Evolutionary conservation across 2,329 filamentous ascomycete genomes (phyloP).

Genomic region (Coniochaeta pulveracea): DNA sequence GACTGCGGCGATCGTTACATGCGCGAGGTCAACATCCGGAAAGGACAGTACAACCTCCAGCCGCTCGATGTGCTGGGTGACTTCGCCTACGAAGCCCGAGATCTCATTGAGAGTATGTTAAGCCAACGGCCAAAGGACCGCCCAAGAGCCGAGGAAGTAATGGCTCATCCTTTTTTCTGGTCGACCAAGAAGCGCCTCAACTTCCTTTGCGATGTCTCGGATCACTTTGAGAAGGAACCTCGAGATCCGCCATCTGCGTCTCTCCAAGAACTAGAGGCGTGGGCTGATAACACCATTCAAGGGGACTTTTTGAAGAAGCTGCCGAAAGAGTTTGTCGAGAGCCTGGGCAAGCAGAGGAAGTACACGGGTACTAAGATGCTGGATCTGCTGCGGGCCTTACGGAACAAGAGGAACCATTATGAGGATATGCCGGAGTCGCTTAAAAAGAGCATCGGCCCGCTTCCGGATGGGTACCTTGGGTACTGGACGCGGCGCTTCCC

Average conservation of each 20-base stretch:
- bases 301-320: conserved; percentile 70
- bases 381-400: conserved; percentile 75
- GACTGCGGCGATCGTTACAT: conserved; percentile 92
- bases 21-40: conserved; percentile 94
- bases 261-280: conserved; percentile 46
- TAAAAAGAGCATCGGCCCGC: conserved; percentile 54
- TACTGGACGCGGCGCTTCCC: conserved; percentile 82
- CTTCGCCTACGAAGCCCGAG: conserved; percentile 75
- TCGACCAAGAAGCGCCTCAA: conserved; percentile 73
- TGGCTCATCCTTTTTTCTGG: conserved; percentile 98
- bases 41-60: conserved; percentile 65
- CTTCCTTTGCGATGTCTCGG: conserved; percentile 93
- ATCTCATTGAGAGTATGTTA: conserved; percentile 77
- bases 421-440: conserved; percentile 84
- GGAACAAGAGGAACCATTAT: conserved; percentile 97
- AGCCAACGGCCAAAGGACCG: conserved; percentile 39
- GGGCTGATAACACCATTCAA: conserved; percentile 41
- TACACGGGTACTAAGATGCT: conserved; percentile 78
- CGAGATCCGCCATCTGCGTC: conserved; percentile 67
- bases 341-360: conserved; percentile 85
- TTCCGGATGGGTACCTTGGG: conserved; percentile 69
- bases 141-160: conserved; percentile 66
- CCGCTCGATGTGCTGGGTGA: conserved; percentile 68
- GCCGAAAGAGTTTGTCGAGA: conserved; percentile 75
- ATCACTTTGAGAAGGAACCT: conserved; percentile 89